Percentiles rank a stretch among this genome's conserved stretches.
Evolutionary conservation across 257 asterid genomes (phyloP).

Genomic region (Solanum paucissectum): DNA sequence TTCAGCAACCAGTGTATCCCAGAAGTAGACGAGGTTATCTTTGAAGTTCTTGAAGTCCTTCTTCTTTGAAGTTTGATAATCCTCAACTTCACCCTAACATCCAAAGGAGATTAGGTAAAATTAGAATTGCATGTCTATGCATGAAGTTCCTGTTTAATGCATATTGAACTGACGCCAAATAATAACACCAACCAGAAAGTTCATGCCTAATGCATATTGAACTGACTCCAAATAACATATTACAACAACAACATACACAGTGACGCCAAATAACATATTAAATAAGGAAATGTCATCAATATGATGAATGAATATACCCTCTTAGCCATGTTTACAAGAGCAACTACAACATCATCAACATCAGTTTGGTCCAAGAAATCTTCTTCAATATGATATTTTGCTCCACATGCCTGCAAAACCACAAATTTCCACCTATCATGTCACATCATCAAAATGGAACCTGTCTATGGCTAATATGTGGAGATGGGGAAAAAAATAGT

Average conservation of each 20-base stretch:
- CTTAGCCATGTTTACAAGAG: constrained; percentile 78
- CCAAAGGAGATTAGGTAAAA: constrained; percentile 36
- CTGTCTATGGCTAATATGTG: not conserved
- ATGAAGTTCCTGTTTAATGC: not conserved
- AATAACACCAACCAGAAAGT: not conserved
- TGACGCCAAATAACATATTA: not conserved
- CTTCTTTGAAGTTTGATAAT: constrained; percentile 87
- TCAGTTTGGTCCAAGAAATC: constrained; percentile 65
- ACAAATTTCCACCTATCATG: not conserved
- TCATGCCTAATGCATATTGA: not conserved
- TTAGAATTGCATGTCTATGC: not conserved
- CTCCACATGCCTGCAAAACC: constrained; percentile 78
- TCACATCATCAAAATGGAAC: not conserved
- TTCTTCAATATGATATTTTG: constrained; percentile 56
- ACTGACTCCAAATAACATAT: not conserved
- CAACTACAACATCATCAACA: constrained; percentile 91
- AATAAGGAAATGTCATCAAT: not conserved
- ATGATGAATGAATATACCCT: constrained; percentile 46
- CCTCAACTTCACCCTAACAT: constrained; percentile 83
- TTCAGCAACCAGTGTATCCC: constrained; percentile 86
- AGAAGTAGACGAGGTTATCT: constrained; percentile 74
- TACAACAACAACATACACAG: not conserved
- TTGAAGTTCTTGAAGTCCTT: constrained; percentile 80
- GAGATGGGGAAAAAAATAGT: not conserved
- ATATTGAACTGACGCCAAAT: not conserved